phyloP scores from a whole-genome alignment of 176 grass and related monocot species.

The Dendrocalamus sinicus region DNA sequence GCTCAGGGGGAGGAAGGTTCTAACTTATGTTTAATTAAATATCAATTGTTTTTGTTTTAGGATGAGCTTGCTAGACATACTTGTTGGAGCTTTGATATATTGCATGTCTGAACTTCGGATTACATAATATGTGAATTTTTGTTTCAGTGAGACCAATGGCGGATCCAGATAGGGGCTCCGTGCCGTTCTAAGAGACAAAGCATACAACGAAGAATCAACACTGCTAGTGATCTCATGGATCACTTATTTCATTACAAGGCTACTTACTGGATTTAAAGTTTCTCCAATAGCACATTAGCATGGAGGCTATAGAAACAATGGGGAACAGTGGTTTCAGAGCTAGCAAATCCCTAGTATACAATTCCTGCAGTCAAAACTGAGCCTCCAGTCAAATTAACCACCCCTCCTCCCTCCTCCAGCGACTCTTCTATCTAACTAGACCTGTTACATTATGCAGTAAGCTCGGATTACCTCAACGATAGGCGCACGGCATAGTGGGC shows the following conservation, averaged over 20 bases:
- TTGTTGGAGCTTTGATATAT: neutral
- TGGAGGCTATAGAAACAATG: conserved; percentile 29
- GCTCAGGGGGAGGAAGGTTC: too few relatives aligned
- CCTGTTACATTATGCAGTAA: conserved; percentile 71
- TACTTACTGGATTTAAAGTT: conserved; percentile 13
- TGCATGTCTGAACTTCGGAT: neutral
- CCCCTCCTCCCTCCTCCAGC: neutral
- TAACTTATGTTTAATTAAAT: neutral
- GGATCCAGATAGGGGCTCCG: neutral
- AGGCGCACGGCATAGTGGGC: conserved; percentile 88
- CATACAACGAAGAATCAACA: neutral
- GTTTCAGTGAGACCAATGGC: neutral
- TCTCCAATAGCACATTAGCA: conserved; percentile 18
- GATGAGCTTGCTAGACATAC: neutral
- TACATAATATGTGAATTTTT: neutral
- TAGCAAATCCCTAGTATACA: neutral
- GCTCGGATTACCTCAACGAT: conserved; percentile 82
- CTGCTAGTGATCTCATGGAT: neutral
- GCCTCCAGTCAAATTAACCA: conserved; percentile 17
- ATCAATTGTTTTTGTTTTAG: neutral
- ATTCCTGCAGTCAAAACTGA: conserved; percentile 19
- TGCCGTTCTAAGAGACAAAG: neutral
- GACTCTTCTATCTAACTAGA: neutral
- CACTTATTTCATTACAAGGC: conserved; percentile 38
- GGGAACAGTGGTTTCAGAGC: conserved; percentile 4